These are phyloP conservation scores for Cercospora sp. DNA, from an alignment of 2,329 filamentous ascomycete species.

Conservation along the genomic window DNA sequence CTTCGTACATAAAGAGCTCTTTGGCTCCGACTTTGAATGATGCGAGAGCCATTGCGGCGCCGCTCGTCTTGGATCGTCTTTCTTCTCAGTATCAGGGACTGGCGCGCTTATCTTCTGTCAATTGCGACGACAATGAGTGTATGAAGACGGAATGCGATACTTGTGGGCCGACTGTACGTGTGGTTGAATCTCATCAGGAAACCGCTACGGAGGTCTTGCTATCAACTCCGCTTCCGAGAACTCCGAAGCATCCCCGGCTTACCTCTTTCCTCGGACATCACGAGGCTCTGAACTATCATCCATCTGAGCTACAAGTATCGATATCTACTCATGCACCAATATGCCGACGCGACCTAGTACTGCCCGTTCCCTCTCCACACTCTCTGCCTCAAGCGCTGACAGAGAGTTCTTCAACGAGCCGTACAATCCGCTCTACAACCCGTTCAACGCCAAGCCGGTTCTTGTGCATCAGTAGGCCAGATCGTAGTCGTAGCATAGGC, in stretches of 20 bases:
- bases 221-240: conserved; percentile 2
- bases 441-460: conserved; percentile 52
- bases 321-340: not conserved
- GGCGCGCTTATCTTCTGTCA: not conserved
- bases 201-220: not conserved
- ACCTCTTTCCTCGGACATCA: not conserved
- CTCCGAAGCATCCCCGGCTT: not conserved
- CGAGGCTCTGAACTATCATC: not conserved
- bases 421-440: conserved; percentile 57
- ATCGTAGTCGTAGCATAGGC: not conserved
- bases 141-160: not conserved
- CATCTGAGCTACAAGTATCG: not conserved
- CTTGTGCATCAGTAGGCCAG: conserved; percentile 50
- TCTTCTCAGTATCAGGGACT: not conserved
- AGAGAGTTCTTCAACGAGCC: conserved; percentile 36
- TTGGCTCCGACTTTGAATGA: conserved; percentile 39
- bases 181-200: not conserved
- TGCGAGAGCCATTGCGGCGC: conserved; percentile 19
- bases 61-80: not conserved
- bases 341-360: not conserved
- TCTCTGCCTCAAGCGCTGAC: conserved; percentile 27
- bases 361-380: conserved; percentile 13
- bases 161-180: not conserved
- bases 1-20: conserved; percentile 41
- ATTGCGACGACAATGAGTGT: not conserved